Evolutionary conservation across 495 filamentous ascomycete genomes (phyloP).

Genomic region (Aspergillus nanangensis): DNA sequence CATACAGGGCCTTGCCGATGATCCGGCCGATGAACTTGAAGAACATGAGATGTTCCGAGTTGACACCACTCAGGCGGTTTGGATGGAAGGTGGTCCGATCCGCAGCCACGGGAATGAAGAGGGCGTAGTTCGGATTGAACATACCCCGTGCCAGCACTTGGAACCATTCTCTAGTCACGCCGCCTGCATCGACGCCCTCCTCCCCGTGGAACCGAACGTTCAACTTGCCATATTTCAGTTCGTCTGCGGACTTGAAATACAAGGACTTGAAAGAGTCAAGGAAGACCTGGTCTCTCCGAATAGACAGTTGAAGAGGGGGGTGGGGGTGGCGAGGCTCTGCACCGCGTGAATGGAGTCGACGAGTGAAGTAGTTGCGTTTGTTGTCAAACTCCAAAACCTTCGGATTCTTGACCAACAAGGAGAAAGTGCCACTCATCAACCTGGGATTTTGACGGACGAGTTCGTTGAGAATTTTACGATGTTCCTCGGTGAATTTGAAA

Average conservation of each 20-base stretch:
- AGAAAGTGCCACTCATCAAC: slow-evolving; percentile 97
- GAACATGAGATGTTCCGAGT: slow-evolving; percentile 93
- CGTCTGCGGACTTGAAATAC: slow-evolving; percentile 89
- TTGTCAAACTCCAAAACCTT: slow-evolving; percentile 99
- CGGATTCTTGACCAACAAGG: slow-evolving; percentile 92
- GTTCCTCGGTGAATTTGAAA: slow-evolving; percentile 97
- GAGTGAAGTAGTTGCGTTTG: slow-evolving; percentile 98
- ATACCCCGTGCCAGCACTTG: slow-evolving; percentile 95
- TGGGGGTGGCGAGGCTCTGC: slow-evolving; percentile 61
- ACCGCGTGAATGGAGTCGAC: slow-evolving; percentile 76
- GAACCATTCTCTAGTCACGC: slow-evolving; percentile 99
- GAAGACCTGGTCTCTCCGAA: slow-evolving; percentile 95
- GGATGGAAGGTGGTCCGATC: slow-evolving; percentile 99
- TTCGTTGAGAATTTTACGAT: slow-evolving; percentile 97
- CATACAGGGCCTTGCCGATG: slow-evolving; percentile 97
- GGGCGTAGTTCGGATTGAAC: slow-evolving; percentile 97
- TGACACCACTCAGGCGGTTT: slow-evolving; percentile 87
- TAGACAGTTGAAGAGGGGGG: slow-evolving; percentile 78
- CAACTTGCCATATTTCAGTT: slow-evolving; percentile 97
- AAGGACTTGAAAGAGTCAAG: slow-evolving; percentile 95
- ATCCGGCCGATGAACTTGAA: slow-evolving; percentile 99
- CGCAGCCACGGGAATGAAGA: slow-evolving; percentile 95
- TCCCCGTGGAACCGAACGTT: slow-evolving; percentile 97
- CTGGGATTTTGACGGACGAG: slow-evolving; percentile 95
- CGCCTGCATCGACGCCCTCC: slow-evolving; percentile 96